These are phyloP conservation scores for Brassica incana DNA, from an alignment of 345 rosid genomes.

Conservation along the genomic window DNA sequence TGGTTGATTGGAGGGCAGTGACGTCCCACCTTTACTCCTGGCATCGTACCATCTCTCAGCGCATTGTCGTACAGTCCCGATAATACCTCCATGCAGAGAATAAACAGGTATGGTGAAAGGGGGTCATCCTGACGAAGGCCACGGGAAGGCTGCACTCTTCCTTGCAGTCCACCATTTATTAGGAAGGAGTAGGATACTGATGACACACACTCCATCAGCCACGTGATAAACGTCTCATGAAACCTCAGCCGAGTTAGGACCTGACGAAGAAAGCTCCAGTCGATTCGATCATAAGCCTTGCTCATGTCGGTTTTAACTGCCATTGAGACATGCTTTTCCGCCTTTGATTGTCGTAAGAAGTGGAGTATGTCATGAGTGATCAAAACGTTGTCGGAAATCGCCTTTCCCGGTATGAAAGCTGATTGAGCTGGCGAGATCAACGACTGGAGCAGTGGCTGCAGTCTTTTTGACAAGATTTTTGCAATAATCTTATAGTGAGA, in stretches of 20 bases:
- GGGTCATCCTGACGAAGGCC: neutral
- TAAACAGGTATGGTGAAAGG: neutral
- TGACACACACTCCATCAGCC: neutral
- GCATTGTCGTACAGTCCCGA: neutral
- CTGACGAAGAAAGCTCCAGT: neutral
- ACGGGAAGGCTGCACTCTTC: neutral
- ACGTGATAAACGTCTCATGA: neutral
- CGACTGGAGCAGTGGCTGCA: neutral
- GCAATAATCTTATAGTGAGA: neutral
- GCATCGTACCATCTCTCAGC: no score
- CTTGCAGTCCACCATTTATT: neutral
- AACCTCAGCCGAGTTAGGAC: neutral
- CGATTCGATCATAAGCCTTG: neutral
- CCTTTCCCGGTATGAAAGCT: neutral
- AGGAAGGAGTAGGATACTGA: neutral
- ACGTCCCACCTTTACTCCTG: no score
- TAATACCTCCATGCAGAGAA: neutral
- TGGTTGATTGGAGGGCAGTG: no score
- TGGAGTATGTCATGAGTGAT: neutral
- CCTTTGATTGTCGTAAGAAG: neutral
- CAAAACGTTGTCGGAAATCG: neutral
- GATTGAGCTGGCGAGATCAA: neutral
- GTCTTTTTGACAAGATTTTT: neutral
- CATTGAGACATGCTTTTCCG: neutral
- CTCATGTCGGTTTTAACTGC: no score